Evolutionary conservation across 805 yeast genomes (phyloP), one percentile per base, ranked within the genome.

Genomic region (Isabelozyma gotoi): DNA sequence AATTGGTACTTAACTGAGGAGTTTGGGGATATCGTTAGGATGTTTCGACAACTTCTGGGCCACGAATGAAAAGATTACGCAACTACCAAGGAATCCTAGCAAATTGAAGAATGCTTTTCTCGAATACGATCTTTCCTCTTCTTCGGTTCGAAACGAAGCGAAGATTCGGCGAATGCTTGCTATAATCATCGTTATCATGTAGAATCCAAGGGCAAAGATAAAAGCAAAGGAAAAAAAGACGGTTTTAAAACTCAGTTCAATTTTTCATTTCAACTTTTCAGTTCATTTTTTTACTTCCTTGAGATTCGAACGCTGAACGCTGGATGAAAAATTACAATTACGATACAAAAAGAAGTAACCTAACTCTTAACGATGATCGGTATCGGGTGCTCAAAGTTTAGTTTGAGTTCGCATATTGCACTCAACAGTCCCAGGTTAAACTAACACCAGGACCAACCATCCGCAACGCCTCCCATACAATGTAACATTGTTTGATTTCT

Each of bases 61-160:
- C 42, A 87, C 81, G 51, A 88, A 81, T 21, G 92, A 84, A 60
- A 89, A 88, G 27, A 83, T 66, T 11, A 87, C 91, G 59, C 96
- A 87, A 14, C 90, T 78, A 0, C 92, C 89, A 12, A 88, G 62
- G 52, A 87, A 88, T 12, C 96, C 96, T 20, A 88, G 68, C 20
- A 89, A 73, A 49, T 88, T 81, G 66, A 83, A 84, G 56, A 84
- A 84, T 1, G 96, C 96, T 48, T 77, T 74, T 38, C 96, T 69
- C 0, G 96, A 86, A 53, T 81, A 84, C 41, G 73, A 68, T 40
- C 91, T 68, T 60, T 89, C 96, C 53, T 88, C 96, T 52, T 88
- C 95, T 49, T 88, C 96, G 2, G 94, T 80, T 15, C 96, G 67
- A 56, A 88, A 88, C 4, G 94, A 84, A 17, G 90, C 82, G 58